Conservation (phyloP, 2,329 filamentous ascomycete species). For the Cordyceps militaris region DNA sequence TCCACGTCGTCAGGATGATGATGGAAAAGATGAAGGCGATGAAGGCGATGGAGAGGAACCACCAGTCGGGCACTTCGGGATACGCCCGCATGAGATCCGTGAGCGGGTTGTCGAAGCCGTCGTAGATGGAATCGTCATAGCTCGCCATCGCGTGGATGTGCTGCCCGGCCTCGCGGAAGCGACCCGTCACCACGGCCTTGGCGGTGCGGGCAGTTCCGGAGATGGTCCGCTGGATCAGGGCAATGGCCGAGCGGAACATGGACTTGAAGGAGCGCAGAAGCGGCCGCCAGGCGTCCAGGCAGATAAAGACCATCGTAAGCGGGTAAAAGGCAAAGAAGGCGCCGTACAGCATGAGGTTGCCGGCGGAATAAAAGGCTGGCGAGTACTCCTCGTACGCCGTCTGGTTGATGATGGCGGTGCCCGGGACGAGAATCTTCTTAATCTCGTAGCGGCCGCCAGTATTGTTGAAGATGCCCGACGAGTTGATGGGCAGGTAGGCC, state of each 20-base stretch:
- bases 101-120: slow-evolving; percentile 36
- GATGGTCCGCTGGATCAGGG: background rate
- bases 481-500: slow-evolving; percentile 43
- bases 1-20: slow-evolving; percentile 24
- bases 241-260: background rate
- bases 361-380: slow-evolving; percentile 27
- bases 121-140: slow-evolving; percentile 33
- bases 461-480: slow-evolving; percentile 39
- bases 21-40: slow-evolving; percentile 27
- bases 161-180: slow-evolving; percentile 23
- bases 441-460: slow-evolving; percentile 34
- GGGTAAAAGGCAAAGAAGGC: slow-evolving; percentile 28
- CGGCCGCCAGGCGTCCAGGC: slow-evolving; percentile 26
- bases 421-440: slow-evolving; percentile 33
- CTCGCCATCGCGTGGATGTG: slow-evolving; percentile 31
- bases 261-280: background rate
- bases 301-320: slow-evolving; percentile 29
- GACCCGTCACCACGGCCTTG: slow-evolving; percentile 24
- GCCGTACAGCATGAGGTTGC: slow-evolving; percentile 25
- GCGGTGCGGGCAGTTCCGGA: slow-evolving; percentile 20
- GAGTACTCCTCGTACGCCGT: slow-evolving; percentile 30
- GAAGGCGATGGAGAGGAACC: slow-evolving; percentile 24
- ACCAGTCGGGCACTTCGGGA: slow-evolving; percentile 43
- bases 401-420: slow-evolving; percentile 25
- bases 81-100: slow-evolving; percentile 37